A percentile compares a stretch with the other conserved stretches of the same genome.
Evolutionary conservation across 345 rosid species (phyloP).

Genomic region (Leavenworthia alabamica): DNA sequence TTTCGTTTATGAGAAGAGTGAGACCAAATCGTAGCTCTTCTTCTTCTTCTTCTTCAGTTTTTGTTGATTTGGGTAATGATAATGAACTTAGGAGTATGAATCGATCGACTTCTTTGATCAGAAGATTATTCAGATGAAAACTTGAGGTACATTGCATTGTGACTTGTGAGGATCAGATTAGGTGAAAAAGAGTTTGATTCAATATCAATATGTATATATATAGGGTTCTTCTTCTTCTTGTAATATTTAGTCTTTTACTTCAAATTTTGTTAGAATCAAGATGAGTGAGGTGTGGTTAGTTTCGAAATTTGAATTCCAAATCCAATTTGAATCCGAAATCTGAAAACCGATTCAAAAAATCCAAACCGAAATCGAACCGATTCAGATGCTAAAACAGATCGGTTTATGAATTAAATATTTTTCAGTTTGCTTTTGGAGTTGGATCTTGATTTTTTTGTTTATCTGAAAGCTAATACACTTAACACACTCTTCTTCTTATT

Average conservation of each 20-base stretch:
- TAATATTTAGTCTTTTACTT: neutral
- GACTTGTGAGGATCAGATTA: neutral
- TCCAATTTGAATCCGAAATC: no score
- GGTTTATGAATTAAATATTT: no score
- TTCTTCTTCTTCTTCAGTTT: neutral
- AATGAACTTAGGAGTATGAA: conserved; percentile 27
- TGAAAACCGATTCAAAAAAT: no score
- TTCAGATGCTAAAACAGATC: no score
- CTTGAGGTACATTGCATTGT: conserved; percentile 1
- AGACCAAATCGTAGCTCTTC: conserved; percentile 31
- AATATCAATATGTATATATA: conserved; percentile 7
- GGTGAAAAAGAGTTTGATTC: conserved; percentile 13
- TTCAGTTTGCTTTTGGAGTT: no score
- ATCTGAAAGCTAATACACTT: no score
- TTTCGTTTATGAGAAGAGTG: conserved; percentile 49
- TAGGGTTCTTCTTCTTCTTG: neutral
- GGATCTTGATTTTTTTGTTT: no score
- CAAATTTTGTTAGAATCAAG: neutral
- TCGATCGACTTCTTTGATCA: conserved; percentile 37
- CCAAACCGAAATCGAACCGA: no score
- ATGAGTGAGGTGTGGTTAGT: neutral
- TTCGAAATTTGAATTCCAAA: neutral
- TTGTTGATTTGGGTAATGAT: conserved; percentile 10
- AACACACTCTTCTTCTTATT: no score
- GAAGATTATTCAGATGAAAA: conserved; percentile 34